A percentile compares a stretch with the other conserved stretches of the same genome.
These are phyloP conservation scores for Rhizoclosmatium globosum DNA, from an alignment of 192 early-diverging fungal species.

Conservation along the genomic window DNA sequence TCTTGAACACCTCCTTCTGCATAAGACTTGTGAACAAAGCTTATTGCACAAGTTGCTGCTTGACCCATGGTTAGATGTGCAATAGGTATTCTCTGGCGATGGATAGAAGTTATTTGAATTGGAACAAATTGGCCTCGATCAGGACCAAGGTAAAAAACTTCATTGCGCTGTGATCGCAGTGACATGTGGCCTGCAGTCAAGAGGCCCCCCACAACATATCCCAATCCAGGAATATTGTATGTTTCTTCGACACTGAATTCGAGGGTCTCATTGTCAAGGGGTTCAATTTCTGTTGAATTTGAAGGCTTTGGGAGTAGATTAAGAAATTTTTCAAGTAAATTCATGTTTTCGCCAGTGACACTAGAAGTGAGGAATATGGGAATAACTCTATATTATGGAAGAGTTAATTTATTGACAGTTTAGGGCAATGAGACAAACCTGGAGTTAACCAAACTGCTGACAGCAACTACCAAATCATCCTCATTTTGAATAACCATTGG, in stretches of 20 bases:
- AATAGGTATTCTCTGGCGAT: slow-evolving; percentile 81
- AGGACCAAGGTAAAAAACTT: slow-evolving; percentile 68
- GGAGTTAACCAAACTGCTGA: slow-evolving; percentile 40
- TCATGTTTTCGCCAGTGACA: slow-evolving; percentile 79
- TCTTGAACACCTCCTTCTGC: not conserved
- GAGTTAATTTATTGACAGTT: not conserved
- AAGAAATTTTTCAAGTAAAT: slow-evolving; percentile 72
- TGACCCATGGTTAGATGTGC: slow-evolving; percentile 73
- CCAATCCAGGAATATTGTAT: slow-evolving; percentile 71
- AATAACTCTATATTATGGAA: slow-evolving; percentile 57
- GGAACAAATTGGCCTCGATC: slow-evolving; percentile 74
- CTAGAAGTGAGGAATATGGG: slow-evolving; percentile 88
- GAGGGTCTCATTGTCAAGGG: slow-evolving; percentile 24
- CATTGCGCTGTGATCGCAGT: slow-evolving; percentile 3
- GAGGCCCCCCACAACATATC: slow-evolving; percentile 55
- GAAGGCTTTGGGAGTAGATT: slow-evolving; percentile 74
- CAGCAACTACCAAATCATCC: slow-evolving; percentile 50
- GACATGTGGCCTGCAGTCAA: slow-evolving; percentile 47
- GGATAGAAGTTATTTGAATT: slow-evolving; percentile 78
- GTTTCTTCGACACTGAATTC: slow-evolving; percentile 86
- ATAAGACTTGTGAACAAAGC: slow-evolving; percentile 34
- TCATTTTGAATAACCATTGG: slow-evolving; percentile 58
- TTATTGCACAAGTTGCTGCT: slow-evolving; percentile 78
- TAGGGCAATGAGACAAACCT: slow-evolving; percentile 30
- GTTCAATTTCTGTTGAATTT: slow-evolving; percentile 32